Evolutionary conservation across 1,284 basidiomycete genomes (phyloP), one percentile per base, ranked within the genome.

Genomic region (Marasmius oreades): DNA sequence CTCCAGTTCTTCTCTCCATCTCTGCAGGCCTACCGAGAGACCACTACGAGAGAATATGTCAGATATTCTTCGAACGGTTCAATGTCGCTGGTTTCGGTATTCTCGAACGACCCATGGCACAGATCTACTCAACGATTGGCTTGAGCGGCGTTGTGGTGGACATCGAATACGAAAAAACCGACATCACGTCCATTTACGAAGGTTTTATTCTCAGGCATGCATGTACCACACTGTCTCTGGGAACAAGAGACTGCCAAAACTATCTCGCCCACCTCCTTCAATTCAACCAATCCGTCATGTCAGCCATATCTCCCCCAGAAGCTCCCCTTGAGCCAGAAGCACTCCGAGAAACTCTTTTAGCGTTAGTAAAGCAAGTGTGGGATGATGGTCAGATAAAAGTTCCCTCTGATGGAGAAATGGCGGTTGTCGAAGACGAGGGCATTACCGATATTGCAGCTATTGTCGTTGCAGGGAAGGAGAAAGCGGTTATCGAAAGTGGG

Each of bases 1-100:
- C 90, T 10, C 91, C 92, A 12, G 82, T 92, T 55, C 78, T 95
- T 50, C 79, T 96, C 55, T 86, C 88, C 42, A 76, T 95, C 53
- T 76, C 81, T 1, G 72, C 88, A 0, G 85, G 88, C 20, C 79
- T 94, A 20, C 80, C 91, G n/a, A 81, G 90, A 53, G 77, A 81
- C 53, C 80, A 84, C 5, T 82, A 88, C 67, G 92, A 96, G 66
- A 79, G 78, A 47, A 79, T 90, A 66, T 90, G 89, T 62, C 93
- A 92, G 67, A 79, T 95, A 56, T 94, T 97, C 69, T 99, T 98
- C 67, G 95, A 98, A 69, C 84, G 88, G n/a, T 92, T 98, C 80
- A 97, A 98, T 68, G 86, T 90, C 44, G 91, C 96, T 3, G 90
- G 86, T 26, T 85, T 98, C 61, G 84, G 85, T 44, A 78, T 97